A percentile compares a stretch with the other conserved stretches of the same genome.
phyloP scores from a whole-genome alignment of 768 basidiomycete species.

The Neoboletus brunneissimus region DNA sequence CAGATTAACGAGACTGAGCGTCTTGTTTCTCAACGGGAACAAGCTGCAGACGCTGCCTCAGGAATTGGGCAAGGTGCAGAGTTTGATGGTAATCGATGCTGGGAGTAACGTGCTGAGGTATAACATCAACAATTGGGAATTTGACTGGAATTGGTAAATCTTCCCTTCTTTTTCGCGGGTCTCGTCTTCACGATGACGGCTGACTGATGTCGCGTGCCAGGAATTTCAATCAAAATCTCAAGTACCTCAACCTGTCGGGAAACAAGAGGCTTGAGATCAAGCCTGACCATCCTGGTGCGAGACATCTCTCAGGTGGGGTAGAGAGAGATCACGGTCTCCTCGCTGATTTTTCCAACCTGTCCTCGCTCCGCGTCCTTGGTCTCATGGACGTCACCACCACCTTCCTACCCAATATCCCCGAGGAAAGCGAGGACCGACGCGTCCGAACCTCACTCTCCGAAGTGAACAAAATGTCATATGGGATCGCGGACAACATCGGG shows the following conservation, averaged over 20 bases:
- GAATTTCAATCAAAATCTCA: constrained; percentile 94
- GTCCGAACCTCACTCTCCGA: constrained; percentile 89
- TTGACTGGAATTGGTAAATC: constrained; percentile 97
- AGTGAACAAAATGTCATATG: constrained; percentile 91
- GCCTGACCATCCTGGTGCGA: constrained; percentile 48
- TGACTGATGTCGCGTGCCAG: constrained; percentile 39
- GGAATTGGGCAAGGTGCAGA: constrained; percentile 81
- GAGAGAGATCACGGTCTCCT: constrained; percentile 41
- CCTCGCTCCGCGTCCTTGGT: constrained; percentile 84
- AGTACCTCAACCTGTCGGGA: constrained; percentile 94
- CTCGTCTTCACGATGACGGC: background rate
- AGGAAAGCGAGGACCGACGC: constrained; percentile 84
- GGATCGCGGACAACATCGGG: constrained; percentile 92
- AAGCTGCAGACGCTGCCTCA: constrained; percentile 88
- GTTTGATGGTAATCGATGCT: constrained; percentile 80
- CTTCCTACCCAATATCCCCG: constrained; percentile 63
- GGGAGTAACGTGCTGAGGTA: constrained; percentile 94
- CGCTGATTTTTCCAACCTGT: constrained; percentile 86
- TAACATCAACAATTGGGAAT: constrained; percentile 97
- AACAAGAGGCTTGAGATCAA: constrained; percentile 97
- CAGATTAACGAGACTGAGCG: constrained; percentile 59
- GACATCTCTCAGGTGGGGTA: constrained; percentile 25
- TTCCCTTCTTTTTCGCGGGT: background rate
- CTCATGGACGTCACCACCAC: constrained; percentile 91
- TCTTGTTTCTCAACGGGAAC: constrained; percentile 92